Base-by-base conservation (phyloP, 148 eudicot genomes). In the Vaccinium vitisidaea region DNA sequence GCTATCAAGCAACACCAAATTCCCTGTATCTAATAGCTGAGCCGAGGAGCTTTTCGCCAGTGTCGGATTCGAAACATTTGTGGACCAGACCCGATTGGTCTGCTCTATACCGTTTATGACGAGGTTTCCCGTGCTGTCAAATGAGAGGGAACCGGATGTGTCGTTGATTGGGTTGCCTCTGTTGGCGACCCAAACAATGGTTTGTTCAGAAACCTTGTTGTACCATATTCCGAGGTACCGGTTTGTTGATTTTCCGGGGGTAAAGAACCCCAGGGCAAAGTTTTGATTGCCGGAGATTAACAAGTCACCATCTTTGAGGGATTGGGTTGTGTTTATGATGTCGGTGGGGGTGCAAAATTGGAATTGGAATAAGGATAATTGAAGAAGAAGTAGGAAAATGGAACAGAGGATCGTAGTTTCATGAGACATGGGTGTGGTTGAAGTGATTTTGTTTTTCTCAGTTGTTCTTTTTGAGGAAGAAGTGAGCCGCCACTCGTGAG, bases 141-240 rank as follows among this genome's bases (percentile, higher is more conserved):
- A 75, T 0, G 87, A 85, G 73, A 89, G 83, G 36, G 74, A 39
- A 14, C 86, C 92, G 13, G 52, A 53, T 0, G 85, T 67, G 61
- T 53, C 89, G 52, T 56, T 71, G 84, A 89, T 67, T 1, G 93
- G 93, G 14, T 32, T 80, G 19, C 90, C 86, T 87, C 93, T 86
- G 79, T 93, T 91, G 52, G 93, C 93, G 8, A 93, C 93, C 95
- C 93, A 91, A 39, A 91, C 92, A 3, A 90, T 83, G 59, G 91
- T 88, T 65, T 84, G 88, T 19, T 32, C 75, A 1, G 92, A 27
- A 25, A 91, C 87, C 27, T 88, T 87, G 46, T 85, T 84, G 86
- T 85, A 88, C 85, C 89, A 84, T 21, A 87, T 84, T 39, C 87
- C 87, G 1, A 87, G 1, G 67, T 87, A 87, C 13, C 59, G 65